A percentile compares a stretch with the other conserved stretches of the same genome.
phyloP scores from a whole-genome alignment of 768 basidiomycete genomes.

The Tulasnella sp. region DNA sequence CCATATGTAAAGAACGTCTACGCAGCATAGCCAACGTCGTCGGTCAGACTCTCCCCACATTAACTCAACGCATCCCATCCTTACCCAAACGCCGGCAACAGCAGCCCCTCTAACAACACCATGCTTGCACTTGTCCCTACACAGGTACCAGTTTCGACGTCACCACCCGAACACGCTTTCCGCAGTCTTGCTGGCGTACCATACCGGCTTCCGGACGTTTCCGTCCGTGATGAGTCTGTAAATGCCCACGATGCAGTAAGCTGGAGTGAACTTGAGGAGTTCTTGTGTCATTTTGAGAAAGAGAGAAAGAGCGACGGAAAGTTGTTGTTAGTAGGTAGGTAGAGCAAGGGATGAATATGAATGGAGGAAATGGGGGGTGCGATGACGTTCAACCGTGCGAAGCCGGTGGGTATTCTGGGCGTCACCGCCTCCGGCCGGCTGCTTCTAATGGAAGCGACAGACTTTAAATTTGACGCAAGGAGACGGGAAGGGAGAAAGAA shows the following conservation, averaged over 20 bases:
- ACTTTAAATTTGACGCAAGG: no score
- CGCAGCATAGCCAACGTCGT: background rate
- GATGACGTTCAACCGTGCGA: conserved; percentile 1
- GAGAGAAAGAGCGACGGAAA: no score
- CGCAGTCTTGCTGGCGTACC: conserved; percentile 38
- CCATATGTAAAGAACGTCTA: conserved; percentile 66
- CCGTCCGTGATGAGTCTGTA: conserved; percentile 78
- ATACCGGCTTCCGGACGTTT: conserved; percentile 63
- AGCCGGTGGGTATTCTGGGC: background rate
- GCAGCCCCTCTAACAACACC: conserved; percentile 64
- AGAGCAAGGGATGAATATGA: background rate
- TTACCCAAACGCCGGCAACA: conserved; percentile 68
- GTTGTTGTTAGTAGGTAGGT: no score
- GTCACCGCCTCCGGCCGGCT: background rate
- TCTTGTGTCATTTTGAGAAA: conserved; percentile 38
- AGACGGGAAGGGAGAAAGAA: background rate
- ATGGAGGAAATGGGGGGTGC: background rate
- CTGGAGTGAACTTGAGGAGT: conserved; percentile 67
- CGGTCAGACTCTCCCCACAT: background rate
- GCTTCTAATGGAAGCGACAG: no score
- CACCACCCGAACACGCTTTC: conserved; percentile 26
- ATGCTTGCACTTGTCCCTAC: conserved; percentile 66
- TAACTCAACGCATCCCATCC: conserved; percentile 27
- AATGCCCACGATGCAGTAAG: conserved; percentile 78
- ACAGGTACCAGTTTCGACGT: background rate